Evolutionary conservation across 495 filamentous ascomycete genomes (phyloP), one percentile per base, ranked within the genome.

Genomic region (Hypoxylon intermedium): DNA sequence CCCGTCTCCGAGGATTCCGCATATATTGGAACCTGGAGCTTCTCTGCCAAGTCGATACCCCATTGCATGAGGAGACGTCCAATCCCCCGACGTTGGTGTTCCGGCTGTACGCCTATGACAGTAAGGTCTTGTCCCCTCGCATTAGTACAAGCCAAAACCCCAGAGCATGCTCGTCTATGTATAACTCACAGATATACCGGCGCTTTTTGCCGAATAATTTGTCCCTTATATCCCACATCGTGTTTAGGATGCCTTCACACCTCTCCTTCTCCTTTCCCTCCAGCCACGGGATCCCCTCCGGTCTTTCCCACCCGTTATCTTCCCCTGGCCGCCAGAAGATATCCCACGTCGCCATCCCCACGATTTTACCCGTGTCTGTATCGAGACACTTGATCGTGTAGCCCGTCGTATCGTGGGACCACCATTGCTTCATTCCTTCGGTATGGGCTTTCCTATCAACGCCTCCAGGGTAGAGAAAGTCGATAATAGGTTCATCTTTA

Each of bases 1-100:
- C 76, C 80, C 12, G 63, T 43, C n/a, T 72, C 71, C 5, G 76
- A 77, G 4, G 78, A 48, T 52, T 81, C 75, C 7, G 78, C 63
- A 26, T 75, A 78, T 38, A 75, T 67, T 36, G 72, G 70, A 2
- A 81, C 51, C 15, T 68, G 67, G 18, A 77, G 34, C 34, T 74
- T 66, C 47, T 77, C 76, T 1, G 77, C 76, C 43, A 72, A 67
- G 40, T 72, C 26, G n/a, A 73, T 67, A 9, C 78, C 79, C 78
- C 77, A 82, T 30, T 74, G 50, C 48, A 79, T 68, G 21, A 81
- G 58, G 40, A 73, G 45, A 21, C 65, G 64, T 9, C 71, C 77
- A 20, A 63, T 68, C 3, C 77, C 77, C 16, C 72, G 72, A 13
- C 67, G 65, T 52, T 74, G 75, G 55, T 78, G 66, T 11, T 71